Evolutionary conservation across 2,329 filamentous ascomycete species (phyloP).

Genomic region (Fusarium austroafricanum): DNA sequence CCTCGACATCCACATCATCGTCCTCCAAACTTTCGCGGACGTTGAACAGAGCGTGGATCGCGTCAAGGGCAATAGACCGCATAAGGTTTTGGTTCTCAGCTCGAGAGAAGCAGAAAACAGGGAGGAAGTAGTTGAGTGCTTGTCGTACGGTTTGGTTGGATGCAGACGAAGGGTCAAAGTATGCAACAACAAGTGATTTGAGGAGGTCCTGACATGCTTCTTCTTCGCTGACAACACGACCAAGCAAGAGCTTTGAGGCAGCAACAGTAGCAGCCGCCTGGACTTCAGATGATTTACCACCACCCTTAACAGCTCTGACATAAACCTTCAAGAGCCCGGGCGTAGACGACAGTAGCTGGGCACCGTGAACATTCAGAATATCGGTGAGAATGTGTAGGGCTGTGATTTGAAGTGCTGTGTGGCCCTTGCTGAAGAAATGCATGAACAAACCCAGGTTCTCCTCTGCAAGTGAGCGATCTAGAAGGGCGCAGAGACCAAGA

Average conservation of each 20-base stretch:
- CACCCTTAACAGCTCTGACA: constrained; percentile 80
- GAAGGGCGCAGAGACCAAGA: constrained; percentile 87
- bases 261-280: constrained; percentile 85
- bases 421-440: constrained; percentile 94
- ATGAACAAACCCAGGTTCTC: constrained; percentile 94
- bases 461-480: constrained; percentile 90
- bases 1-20: constrained; percentile 78
- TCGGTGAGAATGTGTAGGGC: constrained; percentile 93
- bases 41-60: constrained; percentile 80
- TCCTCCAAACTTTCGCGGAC: constrained; percentile 79
- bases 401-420: constrained; percentile 88
- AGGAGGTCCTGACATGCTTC: constrained; percentile 79
- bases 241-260: constrained; percentile 86
- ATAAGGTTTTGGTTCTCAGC: constrained; percentile 86
- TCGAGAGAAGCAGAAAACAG: constrained; percentile 91
- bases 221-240: constrained; percentile 78
- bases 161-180: constrained; percentile 87
- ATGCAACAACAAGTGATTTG: constrained; percentile 83
- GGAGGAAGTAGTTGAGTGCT: constrained; percentile 91
- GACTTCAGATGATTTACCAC: constrained; percentile 75
- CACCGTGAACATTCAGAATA: constrained; percentile 88
- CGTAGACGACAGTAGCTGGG: constrained; percentile 75
- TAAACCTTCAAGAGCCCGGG: constrained; percentile 86
- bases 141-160: constrained; percentile 86
- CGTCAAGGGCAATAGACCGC: constrained; percentile 77